Conservation (phyloP, 768 basidiomycete species). For the Scleroderma bovista region DNA sequence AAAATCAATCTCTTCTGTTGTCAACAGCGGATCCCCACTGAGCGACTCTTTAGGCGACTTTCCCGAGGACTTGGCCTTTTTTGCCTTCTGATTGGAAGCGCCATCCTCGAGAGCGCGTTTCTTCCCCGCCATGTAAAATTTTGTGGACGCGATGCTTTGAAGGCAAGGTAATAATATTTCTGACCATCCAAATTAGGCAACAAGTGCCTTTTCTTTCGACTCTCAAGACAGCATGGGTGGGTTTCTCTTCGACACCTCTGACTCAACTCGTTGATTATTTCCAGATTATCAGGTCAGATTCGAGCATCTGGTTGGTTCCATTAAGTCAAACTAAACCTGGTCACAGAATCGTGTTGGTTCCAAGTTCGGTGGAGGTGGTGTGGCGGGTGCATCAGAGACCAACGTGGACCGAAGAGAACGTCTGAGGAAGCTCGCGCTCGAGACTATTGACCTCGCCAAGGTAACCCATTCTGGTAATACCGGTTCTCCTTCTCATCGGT, state of each 20-base stretch:
- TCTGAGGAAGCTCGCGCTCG: conserved; percentile 88
- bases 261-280: conserved; percentile 8
- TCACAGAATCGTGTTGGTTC: conserved; percentile 90
- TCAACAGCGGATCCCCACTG: conserved; percentile 27
- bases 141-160: not conserved
- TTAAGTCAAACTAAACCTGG: conserved; percentile 3
- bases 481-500: not conserved
- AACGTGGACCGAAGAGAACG: conserved; percentile 96
- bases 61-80: conserved; percentile 49
- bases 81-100: conserved; percentile 43
- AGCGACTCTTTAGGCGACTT: conserved; percentile 19
- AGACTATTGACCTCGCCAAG: conserved; percentile 97
- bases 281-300: conserved; percentile 63
- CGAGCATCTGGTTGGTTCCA: not conserved
- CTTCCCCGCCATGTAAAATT: conserved; percentile 37
- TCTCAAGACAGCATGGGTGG: not conserved
- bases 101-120: conserved; percentile 62
- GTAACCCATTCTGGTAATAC: conserved; percentile 34
- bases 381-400: conserved; percentile 90
- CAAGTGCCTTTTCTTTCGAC: not conserved
- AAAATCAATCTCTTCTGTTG: conserved; percentile 80
- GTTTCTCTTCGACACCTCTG: not conserved
- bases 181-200: not conserved
- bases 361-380: conserved; percentile 94
- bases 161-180: not conserved